Base-by-base conservation (phyloP, 805 yeast genomes). In the Candida chilensis region DNA sequence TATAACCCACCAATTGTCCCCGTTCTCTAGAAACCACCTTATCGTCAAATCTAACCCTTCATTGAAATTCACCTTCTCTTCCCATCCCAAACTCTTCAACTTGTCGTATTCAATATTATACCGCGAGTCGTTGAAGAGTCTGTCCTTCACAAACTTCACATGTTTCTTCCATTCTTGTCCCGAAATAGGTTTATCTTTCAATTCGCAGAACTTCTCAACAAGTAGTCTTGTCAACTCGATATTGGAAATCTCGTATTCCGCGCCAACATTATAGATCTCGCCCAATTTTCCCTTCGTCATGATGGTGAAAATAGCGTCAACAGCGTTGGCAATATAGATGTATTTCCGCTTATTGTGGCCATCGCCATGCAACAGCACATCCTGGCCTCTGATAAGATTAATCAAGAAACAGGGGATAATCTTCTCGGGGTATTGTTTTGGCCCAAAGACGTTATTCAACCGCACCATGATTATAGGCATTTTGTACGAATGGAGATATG, bases 391-490 rank as follows among this genome's bases (percentile, higher is more conserved):
- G 2, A 29, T 18, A 20, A 48, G 33, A 11, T 34, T 32, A n/a
- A 35, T 26, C 28, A 42, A 32, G 37, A 50, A 44, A 30, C 40
- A 34, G 36, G 59, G 71, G 3, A 72, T 60, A 18, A 73, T 53
- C 36, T 73, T 72, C 30, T 73, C 78, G 1, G 74, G 75, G 37
- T 57, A 64, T 41, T 72, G 79, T 17, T 58, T 46, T 1, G 71
- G 66, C 1, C 78, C 78, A 41, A 64, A 72, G 2, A 71, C 63
- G 37, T 72, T 72, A 39, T 71, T 71, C 24, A 72, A 58, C 22
- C 78, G 50, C 4, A 70, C 39, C 1, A 61, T 57, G 5, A 56
- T 44, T 3, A 57, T 45, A 1, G 71, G 71, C n/a, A 69, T 25
- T 2, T 50, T 47, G 38, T 47, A 71, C 18, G 71, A 60, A 32